phyloP scores from a whole-genome alignment of 1,284 basidiomycete species.

The Flammula alnicola region DNA sequence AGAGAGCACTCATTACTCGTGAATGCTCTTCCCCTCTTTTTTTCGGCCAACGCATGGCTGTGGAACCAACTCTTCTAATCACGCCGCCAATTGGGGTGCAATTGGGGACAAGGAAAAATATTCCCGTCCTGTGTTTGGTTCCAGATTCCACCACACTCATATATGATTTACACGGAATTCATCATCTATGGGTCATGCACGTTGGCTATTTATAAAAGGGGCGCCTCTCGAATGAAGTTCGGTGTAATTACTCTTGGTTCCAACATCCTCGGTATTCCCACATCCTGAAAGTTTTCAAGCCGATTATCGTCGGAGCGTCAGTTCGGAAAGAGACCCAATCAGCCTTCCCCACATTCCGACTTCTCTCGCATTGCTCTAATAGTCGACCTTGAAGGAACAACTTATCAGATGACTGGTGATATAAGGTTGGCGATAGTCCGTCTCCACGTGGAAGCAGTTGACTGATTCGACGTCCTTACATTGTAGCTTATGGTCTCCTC shows the following conservation, averaged over 20 bases:
- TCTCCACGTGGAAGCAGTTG: constrained; percentile 19
- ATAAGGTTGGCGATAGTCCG: constrained; percentile 1
- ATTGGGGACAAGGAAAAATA: no score
- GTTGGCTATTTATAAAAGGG: constrained; percentile 2
- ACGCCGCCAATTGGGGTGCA: no score
- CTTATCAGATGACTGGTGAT: constrained; percentile 12
- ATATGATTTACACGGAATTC: no score
- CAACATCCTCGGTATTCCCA: neutral
- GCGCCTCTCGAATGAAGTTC: neutral
- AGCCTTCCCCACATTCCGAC: no score
- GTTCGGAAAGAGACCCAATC: neutral
- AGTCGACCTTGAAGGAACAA: no score
- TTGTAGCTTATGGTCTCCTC: constrained; percentile 7
- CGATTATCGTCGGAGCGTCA: neutral
- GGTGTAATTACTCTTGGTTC: neutral
- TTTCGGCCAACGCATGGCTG: no score
- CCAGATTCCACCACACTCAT: no score
- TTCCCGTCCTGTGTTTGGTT: no score
- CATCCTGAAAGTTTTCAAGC: constrained; percentile 1
- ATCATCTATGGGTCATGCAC: no score
- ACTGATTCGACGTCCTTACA: constrained; percentile 16
- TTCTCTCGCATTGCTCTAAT: no score
- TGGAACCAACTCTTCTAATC: no score
- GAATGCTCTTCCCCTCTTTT: no score
- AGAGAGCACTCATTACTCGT: neutral